Conservation (phyloP, 805 yeast genomes). For the Nematodospora valgi region DNA sequence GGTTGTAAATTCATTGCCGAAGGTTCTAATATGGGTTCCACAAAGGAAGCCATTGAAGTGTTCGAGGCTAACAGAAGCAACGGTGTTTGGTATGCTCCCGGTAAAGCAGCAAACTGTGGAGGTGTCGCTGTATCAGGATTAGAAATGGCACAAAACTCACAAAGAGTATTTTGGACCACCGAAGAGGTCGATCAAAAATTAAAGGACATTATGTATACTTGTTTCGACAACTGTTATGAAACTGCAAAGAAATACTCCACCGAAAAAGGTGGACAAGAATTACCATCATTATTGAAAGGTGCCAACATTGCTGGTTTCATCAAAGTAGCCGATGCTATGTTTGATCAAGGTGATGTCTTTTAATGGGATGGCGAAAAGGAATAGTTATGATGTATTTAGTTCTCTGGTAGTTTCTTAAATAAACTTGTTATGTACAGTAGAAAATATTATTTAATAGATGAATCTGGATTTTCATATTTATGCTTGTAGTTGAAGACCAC, state of each 20-base stretch:
- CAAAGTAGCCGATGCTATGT: constrained; percentile 98
- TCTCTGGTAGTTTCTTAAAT: too few species aligned
- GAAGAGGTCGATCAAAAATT: constrained; percentile 92
- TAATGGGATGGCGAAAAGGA: too few species aligned
- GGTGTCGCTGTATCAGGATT: constrained; percentile 99
- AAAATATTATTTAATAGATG: too few species aligned
- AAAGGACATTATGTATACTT: constrained; percentile 87
- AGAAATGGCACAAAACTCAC: constrained; percentile 99
- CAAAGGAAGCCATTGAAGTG: constrained; percentile 93
- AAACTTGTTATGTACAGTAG: too few species aligned
- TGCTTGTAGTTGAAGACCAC: too few species aligned
- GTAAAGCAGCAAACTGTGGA: constrained; percentile 99
- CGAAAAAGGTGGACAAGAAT: constrained; percentile 53
- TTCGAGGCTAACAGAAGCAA: constrained; percentile 78
- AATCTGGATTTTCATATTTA: too few species aligned
- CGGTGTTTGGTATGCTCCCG: constrained; percentile 96
- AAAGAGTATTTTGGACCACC: constrained; percentile 83
- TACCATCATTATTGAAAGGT: constrained; percentile 97
- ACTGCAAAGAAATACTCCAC: constrained; percentile 80
- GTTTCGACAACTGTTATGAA: constrained; percentile 89
- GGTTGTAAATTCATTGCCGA: constrained; percentile 94
- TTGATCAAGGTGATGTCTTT: constrained; percentile 86
- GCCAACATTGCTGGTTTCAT: constrained; percentile 99
- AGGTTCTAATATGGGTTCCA: constrained; percentile 99
- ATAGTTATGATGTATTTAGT: too few species aligned